Evolutionary conservation across 768 basidiomycete species (phyloP), one percentile per base, ranked within the genome.

Genomic region (Artomyces pyxidatus): DNA sequence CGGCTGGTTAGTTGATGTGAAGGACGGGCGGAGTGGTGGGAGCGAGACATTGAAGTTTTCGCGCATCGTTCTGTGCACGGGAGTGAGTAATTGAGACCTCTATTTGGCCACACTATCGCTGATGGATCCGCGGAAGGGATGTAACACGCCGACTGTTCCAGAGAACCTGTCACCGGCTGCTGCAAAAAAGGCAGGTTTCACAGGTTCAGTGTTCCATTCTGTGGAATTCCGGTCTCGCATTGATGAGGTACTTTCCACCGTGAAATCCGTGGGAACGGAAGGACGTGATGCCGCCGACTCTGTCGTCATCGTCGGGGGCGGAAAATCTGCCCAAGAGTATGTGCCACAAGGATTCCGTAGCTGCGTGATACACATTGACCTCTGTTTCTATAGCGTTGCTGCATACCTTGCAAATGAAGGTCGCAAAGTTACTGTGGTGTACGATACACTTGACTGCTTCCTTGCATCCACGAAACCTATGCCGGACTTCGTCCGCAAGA

Each of bases 301-400:
- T 10, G 64, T 75, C 8, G 67, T 82, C 0, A 65, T 85, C 1
- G 64, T 83, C 1, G 83, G 83, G 1, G 78, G 81, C 12, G 81
- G 81, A 4, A 83, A 78, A 59, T 83, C 81, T 4, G 78, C 79
- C 0, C 77, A 79, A 64, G 83, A 84, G 71, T 70, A 5, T 16
- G 1, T 35, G 32, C 7, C 3, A 35, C 2, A 35, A 14, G 1
- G 32, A n/a, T n/a, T n/a, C 5, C 32, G 32, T 17, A 8, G 14
- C 7, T 3, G n/a, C n/a, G n/a, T 4, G 39, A 17, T 16, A 28
- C 43, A 37, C 14, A 1, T 7, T 35, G 32, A 35, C 5, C 32
- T 5, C n/a, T 14, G 22, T 19, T n/a, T 17, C 6, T 21, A 47
- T 41, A 79, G 77, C 47, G 67, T 74, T 41, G 67, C 71, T 8